Base-by-base conservation (phyloP, 129 eudicot genomes). In the Chrysanthemum makinoi region DNA sequence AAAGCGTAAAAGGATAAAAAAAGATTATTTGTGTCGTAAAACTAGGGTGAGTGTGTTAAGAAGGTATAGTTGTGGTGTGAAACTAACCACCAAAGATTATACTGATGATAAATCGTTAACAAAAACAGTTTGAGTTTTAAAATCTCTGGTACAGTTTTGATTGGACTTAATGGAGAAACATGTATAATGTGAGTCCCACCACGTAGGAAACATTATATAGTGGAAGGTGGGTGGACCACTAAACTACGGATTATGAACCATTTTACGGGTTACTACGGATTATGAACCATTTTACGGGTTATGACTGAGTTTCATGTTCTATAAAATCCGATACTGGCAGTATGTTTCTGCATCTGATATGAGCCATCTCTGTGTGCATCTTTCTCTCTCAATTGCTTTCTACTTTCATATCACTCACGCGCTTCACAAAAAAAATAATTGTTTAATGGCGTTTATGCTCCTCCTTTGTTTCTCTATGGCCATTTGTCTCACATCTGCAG, bases 41-140 rank as follows among this genome's bases (percentile, higher is more conserved):
- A 77, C 75, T 75, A 72, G 94, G 75, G 91, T 86, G 10, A 74
- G 80, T 46, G 48, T 79, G 61, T 72, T 84, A 81, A 83, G 92
- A 82, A 85, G 80, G 78, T 19, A 60, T 73, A 65, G 58, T 33
- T 83, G 50, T 62, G 98, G 96, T 43, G 85, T 47, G 54, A 88
- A 80, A 52, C 82, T 89, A 51, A 62, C 56, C 49, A 75, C 70
- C 72, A 72, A 51, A 30, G 80, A 76, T 69, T 13, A 26, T 46
- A 52, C 46, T 58, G 68, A 75, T 75, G 82, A 62, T 53, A 83
- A 76, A 75, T 72, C 19, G n/a, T n/a, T n/a, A 39, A 16, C 10
- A 18, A 47, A 24, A 59, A 47, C 9, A 30, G 19, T 48, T 69
- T 62, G 39, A 16, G 11, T 13, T 15, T 10, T 20, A 13, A 56